Percentiles rank a stretch among this genome's conserved stretches.
Evolutionary conservation across 139 green algal species (phyloP).

Genomic region (Dunaliella primolecta): DNA sequence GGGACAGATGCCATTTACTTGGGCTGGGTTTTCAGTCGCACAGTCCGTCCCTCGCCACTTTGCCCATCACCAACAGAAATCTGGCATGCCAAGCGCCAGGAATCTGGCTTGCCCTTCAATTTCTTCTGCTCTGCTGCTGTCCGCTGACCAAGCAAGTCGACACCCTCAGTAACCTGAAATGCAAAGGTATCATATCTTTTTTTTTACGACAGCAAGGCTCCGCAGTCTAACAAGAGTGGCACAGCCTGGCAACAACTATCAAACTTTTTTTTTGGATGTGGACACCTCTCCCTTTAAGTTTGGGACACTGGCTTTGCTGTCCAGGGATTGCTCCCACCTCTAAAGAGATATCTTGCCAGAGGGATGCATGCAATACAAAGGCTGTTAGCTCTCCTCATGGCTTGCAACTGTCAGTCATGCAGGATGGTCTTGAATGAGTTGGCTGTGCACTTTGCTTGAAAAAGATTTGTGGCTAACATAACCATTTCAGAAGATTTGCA

Average conservation of each 20-base stretch:
- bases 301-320: too few relatives aligned
- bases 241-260: background rate
- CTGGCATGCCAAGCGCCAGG: constrained; percentile 59
- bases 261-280: background rate
- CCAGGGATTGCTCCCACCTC: too few relatives aligned
- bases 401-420: too few relatives aligned
- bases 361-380: too few relatives aligned
- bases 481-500: too few relatives aligned
- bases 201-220: background rate
- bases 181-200: background rate
- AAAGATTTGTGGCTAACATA: too few relatives aligned
- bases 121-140: constrained; percentile 51
- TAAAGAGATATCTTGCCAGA: too few relatives aligned
- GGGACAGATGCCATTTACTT: too few relatives aligned
- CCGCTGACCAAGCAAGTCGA: constrained; percentile 49
- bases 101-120: constrained; percentile 49
- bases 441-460: too few relatives aligned
- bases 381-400: too few relatives aligned
- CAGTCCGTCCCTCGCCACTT: constrained; percentile 47
- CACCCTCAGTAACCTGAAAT: constrained; percentile 43
- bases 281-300: too few relatives aligned
- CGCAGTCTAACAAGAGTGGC: background rate
- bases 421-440: too few relatives aligned
- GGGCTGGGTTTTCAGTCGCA: constrained; percentile 43
- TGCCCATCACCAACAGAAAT: constrained; percentile 56